Base-by-base conservation (phyloP, 495 filamentous ascomycete genomes). In the Hyaloscypha bicolor region DNA sequence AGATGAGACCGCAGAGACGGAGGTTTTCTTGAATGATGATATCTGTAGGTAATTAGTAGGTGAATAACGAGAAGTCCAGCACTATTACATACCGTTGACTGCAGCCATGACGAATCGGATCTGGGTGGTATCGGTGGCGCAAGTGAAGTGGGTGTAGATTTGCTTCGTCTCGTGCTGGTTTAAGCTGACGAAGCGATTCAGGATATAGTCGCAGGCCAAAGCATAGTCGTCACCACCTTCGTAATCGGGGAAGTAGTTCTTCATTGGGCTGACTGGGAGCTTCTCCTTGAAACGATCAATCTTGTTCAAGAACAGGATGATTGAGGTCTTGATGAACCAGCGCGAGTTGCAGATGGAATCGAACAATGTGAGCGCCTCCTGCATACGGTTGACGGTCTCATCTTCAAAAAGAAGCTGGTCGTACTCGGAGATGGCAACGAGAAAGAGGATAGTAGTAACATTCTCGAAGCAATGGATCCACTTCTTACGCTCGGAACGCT, bases 381-480 rank as follows among this genome's bases (percentile, higher is more conserved):
- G 96, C 95, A 99, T 99, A 83, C 96, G 95, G 84, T 99, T 99
- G 82, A 91, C 89, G 5, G 89, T 91, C 80, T 91, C 89, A 70
- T 99, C 95, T 79, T 99, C 95, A 76, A 99, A 97, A 29, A 99
- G 86, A 70, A 97, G 84, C 80, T 98, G 95, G 77, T 99, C 95
- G 85, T 99, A 99, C 77, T 97, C 95, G 74, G 95, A 98, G 77
- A 99, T 99, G 78, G 95, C 95, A 64, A 98, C 95, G 64, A 99
- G 80, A 88, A 99, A 99, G 42, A 99, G 91, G 72, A 99, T 97
- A 21, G 95, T 97, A 55, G 94, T 97, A 75, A 99, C 95, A 73
- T 99, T 98, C 83, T 99, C 95, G 82, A 99, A 99, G 84, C 94
- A 97, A 83, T 99, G 95, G 67, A 99, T 99, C 95, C 95, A 99